phyloP scores from a whole-genome alignment of 345 rosid species.

The Lenwebbia sp. region DNA sequence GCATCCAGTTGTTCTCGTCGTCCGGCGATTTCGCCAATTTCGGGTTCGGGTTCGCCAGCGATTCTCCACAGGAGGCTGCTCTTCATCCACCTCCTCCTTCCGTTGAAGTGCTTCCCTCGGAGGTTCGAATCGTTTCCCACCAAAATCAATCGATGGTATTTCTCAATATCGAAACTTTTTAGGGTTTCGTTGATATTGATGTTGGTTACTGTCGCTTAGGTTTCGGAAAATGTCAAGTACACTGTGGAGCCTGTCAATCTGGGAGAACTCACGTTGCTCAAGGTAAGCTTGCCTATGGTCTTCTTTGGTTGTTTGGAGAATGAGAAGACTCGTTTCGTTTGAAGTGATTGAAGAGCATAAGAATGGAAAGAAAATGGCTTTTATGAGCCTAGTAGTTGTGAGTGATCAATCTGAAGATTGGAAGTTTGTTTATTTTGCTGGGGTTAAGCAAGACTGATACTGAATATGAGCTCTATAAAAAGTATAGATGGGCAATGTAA shows the following conservation, averaged over 20 bases:
- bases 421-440: not conserved
- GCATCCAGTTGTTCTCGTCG: conserved; percentile 14
- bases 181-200: not conserved
- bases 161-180: not conserved
- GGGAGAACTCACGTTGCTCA: conserved; percentile 53
- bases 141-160: not conserved
- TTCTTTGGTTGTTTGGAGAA: not conserved
- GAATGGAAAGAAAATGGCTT: not conserved
- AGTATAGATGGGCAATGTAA: not conserved
- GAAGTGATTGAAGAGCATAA: not conserved
- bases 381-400: not conserved
- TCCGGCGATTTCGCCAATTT: not conserved
- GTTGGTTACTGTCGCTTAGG: conserved; percentile 16
- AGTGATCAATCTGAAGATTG: not conserved
- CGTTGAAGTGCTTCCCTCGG: conserved; percentile 55
- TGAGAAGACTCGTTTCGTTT: not conserved
- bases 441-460: not conserved
- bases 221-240: conserved; percentile 34
- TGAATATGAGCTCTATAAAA: not conserved
- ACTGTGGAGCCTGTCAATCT: conserved; percentile 36
- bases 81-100: conserved; percentile 66
- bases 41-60: conserved; percentile 36
- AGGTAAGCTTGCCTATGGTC: conserved; percentile 26
- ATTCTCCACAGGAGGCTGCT: conserved; percentile 35
- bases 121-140: conserved; percentile 20